Conservation (phyloP, 2,329 filamentous ascomycete genomes). For the Colletotrichum theobromicola region DNA sequence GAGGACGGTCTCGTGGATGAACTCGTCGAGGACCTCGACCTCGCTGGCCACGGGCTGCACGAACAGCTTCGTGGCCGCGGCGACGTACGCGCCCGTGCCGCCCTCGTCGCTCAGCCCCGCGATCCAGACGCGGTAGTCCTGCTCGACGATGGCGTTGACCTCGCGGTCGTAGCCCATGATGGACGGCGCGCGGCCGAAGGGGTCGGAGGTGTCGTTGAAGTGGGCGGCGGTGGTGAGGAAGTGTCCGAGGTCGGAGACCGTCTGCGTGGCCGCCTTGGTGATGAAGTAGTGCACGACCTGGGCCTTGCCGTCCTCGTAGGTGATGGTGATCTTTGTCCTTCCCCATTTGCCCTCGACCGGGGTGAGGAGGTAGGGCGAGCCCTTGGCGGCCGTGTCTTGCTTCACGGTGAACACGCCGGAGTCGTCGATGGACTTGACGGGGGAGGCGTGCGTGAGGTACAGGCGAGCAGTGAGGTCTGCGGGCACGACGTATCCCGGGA, state of each 20-base stretch:
- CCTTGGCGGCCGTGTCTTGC: conserved; percentile 4
- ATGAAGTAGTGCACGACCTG: conserved; percentile 64
- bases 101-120: conserved; percentile 65
- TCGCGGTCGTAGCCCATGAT: conserved; percentile 63
- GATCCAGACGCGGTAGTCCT: conserved; percentile 60
- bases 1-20: conserved; percentile 56
- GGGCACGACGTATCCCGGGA: conserved; percentile 61
- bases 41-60: conserved; percentile 54
- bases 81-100: conserved; percentile 60
- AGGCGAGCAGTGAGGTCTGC: conserved; percentile 50
- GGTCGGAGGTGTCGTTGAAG: conserved; percentile 56
- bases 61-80: conserved; percentile 59
- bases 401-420: conserved; percentile 36
- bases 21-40: conserved; percentile 57
- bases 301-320: conserved; percentile 49
- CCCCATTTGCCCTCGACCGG: conserved; percentile 52
- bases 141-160: conserved; percentile 43
- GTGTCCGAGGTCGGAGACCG: conserved; percentile 50
- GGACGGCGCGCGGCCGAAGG: conserved; percentile 58
- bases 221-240: conserved; percentile 61
- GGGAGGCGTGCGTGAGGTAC: conserved; percentile 44
- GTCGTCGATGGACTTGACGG: conserved; percentile 43
- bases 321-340: conserved; percentile 50
- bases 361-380: conserved; percentile 42
- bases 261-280: conserved; percentile 49